Evolutionary conservation across 2,329 filamentous ascomycete species (phyloP), one percentile per base, ranked within the genome.

Genomic region (Boeremia lycopersici): DNA sequence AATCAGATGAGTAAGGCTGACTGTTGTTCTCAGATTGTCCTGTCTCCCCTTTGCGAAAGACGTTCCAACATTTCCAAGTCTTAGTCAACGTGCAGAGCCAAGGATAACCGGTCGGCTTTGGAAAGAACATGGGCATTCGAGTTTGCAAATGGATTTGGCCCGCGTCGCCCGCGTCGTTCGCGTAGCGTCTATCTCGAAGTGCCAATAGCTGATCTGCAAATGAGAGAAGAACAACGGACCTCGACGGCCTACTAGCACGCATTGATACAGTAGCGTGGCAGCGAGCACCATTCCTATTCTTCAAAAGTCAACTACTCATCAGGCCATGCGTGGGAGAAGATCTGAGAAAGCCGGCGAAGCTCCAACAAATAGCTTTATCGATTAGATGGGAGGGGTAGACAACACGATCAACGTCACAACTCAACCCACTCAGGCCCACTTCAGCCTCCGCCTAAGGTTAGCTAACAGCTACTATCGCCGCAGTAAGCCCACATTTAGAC

Each of bases 401-500:
- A 49, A 41, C 52, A 17, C 46, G 41, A 50, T 46, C 52, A 48
- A 58, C 57, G 60, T 61, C 56, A 58, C 51, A 48, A 43, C 48
- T 43, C 56, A 57, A 57, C 52, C 47, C 54, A 57, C 44, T 44
- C 30, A 41, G 52, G 54, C 57, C 64, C 60, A 63, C 61, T 59
- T 57, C 48, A 48, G 36, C 57, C 61, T 57, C 63, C 57, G 60
- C 48, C 48, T 53, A 46, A 48, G 45, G 58, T 63, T 60, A 62
- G 58, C 57, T 57, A 47, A 49, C 60, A 51, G 49, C 53, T 58
- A 29, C 46, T 48, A 54, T 48, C 53, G 48, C 49, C 53, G 54
- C 55, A 64, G 53, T 61, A 59, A 65, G 63, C 62, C 65, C 61
- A 63, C 61, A 53, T 23, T 36, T 54, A 39, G 39, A 36, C 28